Percentiles rank a stretch among this genome's conserved stretches.
These are phyloP conservation scores for Drosera spatulata DNA, from an alignment of 179 eudicot genomes.

Conservation along the genomic window DNA sequence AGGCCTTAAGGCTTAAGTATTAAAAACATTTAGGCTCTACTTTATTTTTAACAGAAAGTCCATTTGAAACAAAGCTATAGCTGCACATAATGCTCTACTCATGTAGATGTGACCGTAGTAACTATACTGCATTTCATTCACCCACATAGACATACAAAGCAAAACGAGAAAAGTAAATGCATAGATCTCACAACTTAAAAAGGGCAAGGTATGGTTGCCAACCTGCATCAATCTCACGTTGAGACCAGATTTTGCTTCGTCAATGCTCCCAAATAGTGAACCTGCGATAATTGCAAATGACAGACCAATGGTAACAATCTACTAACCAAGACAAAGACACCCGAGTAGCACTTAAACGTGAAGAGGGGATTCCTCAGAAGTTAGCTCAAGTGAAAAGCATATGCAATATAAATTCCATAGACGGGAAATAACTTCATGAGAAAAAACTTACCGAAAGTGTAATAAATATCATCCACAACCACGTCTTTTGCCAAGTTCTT, in stretches of 20 bases:
- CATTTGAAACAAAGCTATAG: no score
- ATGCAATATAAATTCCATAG: not conserved
- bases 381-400: not conserved
- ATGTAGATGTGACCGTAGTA: no score
- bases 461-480: slow-evolving; percentile 61
- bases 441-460: slow-evolving; percentile 53
- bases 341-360: not conserved
- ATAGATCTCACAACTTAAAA: not conserved
- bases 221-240: slow-evolving; percentile 87
- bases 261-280: slow-evolving; percentile 67
- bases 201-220: slow-evolving; percentile 6
- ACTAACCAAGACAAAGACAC: not conserved
- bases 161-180: not conserved
- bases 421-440: not conserved
- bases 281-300: slow-evolving; percentile 30
- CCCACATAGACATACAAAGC: no score
- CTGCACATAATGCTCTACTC: no score
- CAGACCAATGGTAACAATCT: not conserved
- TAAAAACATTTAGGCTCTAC: not conserved
- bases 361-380: not conserved
- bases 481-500: slow-evolving; percentile 97
- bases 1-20: not conserved
- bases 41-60: no score
- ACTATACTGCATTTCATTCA: no score
- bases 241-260: slow-evolving; percentile 56